Conservation (phyloP, 148 eudicot genomes). For the Silene conica region DNA sequence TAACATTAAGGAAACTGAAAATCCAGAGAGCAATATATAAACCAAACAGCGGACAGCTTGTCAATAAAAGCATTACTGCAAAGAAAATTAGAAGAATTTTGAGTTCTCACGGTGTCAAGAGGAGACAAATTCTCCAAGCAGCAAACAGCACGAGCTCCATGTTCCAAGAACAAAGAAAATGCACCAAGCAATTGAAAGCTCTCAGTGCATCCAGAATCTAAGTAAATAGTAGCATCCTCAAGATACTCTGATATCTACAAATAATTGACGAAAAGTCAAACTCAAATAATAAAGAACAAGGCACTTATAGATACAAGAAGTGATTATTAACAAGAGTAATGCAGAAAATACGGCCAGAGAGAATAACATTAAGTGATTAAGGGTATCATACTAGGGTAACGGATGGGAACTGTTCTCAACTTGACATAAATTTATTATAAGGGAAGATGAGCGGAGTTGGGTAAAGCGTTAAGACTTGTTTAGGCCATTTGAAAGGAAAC, state of each 20-base stretch:
- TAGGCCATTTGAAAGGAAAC: too few species aligned
- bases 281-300: background rate
- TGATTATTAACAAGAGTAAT: background rate
- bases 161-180: constrained; percentile 66
- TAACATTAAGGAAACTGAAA: background rate
- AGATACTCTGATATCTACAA: constrained; percentile 71
- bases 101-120: constrained; percentile 59
- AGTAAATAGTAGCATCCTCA: constrained; percentile 66
- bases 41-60: background rate
- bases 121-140: constrained; percentile 85
- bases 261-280: background rate
- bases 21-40: background rate
- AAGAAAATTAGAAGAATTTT: constrained; percentile 1
- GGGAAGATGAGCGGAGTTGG: background rate
- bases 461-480: background rate
- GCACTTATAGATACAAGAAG: background rate
- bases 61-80: background rate
- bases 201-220: constrained; percentile 94
- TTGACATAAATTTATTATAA: background rate
- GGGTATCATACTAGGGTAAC: background rate
- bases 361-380: background rate
- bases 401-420: background rate
- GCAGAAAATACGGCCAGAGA: background rate
- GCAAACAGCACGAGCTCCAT: constrained; percentile 76
- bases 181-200: constrained; percentile 89